A percentile compares a stretch with the other conserved stretches of the same genome.
Conservation (phyloP, 352 stramenopile species). For the Phytophthora hybrid region DNA sequence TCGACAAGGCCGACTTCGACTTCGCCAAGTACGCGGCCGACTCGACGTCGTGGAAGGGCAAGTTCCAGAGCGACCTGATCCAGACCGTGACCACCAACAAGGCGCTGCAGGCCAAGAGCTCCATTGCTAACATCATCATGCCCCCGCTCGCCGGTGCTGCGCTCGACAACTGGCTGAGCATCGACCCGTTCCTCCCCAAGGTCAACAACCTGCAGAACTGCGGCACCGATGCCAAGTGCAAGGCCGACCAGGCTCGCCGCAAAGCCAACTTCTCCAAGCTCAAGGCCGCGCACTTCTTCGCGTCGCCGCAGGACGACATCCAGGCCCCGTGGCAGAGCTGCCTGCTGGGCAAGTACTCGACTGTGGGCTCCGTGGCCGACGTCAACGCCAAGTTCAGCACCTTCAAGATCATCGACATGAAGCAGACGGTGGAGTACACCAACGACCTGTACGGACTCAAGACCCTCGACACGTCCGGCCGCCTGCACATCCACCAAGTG, state of each 20-base stretch:
- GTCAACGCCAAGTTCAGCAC: conserved; percentile 42
- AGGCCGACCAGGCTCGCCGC: conserved; percentile 38
- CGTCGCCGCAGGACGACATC: conserved; percentile 54
- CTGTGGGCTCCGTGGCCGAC: conserved; percentile 38
- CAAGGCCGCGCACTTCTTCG: conserved; percentile 57
- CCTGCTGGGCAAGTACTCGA: conserved; percentile 54
- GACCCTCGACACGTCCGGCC: conserved; percentile 40
- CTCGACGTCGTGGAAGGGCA: conserved; percentile 40
- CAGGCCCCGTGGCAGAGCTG: conserved; percentile 57
- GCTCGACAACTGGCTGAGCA: conserved; percentile 47
- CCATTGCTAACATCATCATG: conserved; percentile 48
- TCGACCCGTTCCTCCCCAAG: conserved; percentile 51
- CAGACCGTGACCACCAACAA: conserved; percentile 41
- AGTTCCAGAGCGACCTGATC: conserved; percentile 54
- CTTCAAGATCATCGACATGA: conserved; percentile 46
- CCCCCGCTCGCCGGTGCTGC: conserved; percentile 39
- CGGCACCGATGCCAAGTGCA: conserved; percentile 24
- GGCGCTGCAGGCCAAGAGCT: conserved; percentile 43
- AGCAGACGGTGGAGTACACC: conserved; percentile 44
- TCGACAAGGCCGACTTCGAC: conserved; percentile 45
- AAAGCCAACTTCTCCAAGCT: conserved; percentile 58
- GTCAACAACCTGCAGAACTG: conserved; percentile 51
- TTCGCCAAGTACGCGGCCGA: conserved; percentile 50
- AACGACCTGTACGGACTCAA: conserved; percentile 48
- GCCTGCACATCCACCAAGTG: conserved; percentile 42